phyloP scores from a whole-genome alignment of 169 alveolate genomes.

The Plasmodium falciparum region DNA sequence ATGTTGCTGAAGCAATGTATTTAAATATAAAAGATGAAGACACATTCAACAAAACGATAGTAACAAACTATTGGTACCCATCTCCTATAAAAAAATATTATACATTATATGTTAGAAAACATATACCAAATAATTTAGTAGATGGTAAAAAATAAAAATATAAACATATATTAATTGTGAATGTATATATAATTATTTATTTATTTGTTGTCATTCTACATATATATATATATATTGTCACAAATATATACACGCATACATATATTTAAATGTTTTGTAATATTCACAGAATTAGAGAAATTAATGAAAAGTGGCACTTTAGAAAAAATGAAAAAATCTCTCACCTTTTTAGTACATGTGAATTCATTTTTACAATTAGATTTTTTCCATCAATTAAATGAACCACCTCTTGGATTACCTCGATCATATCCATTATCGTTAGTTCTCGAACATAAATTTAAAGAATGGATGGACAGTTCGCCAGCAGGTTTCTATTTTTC shows the following conservation, averaged over 20 bases:
- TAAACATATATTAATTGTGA: too few relatives aligned
- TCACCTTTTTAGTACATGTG: slow-evolving; percentile 29
- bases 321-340: slow-evolving; percentile 38
- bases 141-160: slow-evolving; percentile 7
- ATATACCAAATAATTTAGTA: slow-evolving; percentile 17
- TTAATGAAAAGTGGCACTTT: slow-evolving; percentile 7
- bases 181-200: too few relatives aligned
- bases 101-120: slow-evolving; percentile 16
- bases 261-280: neutral
- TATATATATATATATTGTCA: neutral
- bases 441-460: slow-evolving; percentile 24
- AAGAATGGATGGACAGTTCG: neutral
- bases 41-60: neutral
- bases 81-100: slow-evolving; percentile 34
- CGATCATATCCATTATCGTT: slow-evolving; percentile 20
- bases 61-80: slow-evolving; percentile 55
- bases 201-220: neutral
- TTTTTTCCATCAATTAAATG: slow-evolving; percentile 45
- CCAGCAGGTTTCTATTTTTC: slow-evolving; percentile 29
- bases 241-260: neutral
- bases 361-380: slow-evolving; percentile 50
- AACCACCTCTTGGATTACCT: neutral
- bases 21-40: slow-evolving; percentile 29
- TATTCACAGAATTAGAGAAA: slow-evolving; percentile 22
- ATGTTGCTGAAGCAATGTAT: slow-evolving; percentile 47